Evolutionary conservation across 805 yeast genomes (phyloP).

Genomic region (Metschnikowia koreensis): DNA sequence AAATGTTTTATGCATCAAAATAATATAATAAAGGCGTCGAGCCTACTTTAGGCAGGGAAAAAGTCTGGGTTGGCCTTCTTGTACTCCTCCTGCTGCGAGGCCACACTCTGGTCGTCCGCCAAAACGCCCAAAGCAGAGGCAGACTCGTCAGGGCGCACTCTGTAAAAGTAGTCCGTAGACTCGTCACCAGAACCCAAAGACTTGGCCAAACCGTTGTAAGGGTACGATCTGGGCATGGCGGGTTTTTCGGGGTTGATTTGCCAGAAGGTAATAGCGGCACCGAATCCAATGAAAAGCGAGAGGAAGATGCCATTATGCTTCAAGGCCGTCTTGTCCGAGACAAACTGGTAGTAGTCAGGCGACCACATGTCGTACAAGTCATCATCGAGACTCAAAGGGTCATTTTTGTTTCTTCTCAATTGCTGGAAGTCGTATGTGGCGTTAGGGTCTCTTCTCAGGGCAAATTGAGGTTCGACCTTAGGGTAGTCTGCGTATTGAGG

Average conservation of each 20-base stretch:
- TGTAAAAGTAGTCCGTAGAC: conserved; percentile 33
- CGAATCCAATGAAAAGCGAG: conserved; percentile 42
- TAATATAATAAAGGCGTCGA: background rate
- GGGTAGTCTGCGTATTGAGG: conserved; percentile 61
- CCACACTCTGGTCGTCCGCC: conserved; percentile 28
- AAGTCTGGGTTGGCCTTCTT: conserved; percentile 37
- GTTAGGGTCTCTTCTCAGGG: conserved; percentile 70
- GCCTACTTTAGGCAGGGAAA: conserved; percentile 17
- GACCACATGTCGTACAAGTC: conserved; percentile 84
- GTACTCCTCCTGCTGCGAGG: conserved; percentile 32
- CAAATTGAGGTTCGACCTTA: conserved; percentile 53
- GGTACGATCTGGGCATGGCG: conserved; percentile 74
- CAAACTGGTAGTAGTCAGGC: conserved; percentile 68
- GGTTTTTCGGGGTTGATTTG: conserved; percentile 61
- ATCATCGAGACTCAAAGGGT: conserved; percentile 68
- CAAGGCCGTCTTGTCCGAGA: conserved; percentile 59
- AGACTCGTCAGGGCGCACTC: conserved; percentile 38
- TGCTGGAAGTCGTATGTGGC: conserved; percentile 76
- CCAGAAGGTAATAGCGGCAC: conserved; percentile 41
- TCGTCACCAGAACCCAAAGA: conserved; percentile 61
- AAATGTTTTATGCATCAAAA: conserved; percentile 3
- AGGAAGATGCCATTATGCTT: conserved; percentile 54
- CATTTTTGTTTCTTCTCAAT: conserved; percentile 73
- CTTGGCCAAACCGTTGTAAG: conserved; percentile 70
- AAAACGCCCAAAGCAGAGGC: conserved; percentile 41